Evolutionary conservation across 345 rosid genomes (phyloP).

Genomic region (Gossypium arboreum): DNA sequence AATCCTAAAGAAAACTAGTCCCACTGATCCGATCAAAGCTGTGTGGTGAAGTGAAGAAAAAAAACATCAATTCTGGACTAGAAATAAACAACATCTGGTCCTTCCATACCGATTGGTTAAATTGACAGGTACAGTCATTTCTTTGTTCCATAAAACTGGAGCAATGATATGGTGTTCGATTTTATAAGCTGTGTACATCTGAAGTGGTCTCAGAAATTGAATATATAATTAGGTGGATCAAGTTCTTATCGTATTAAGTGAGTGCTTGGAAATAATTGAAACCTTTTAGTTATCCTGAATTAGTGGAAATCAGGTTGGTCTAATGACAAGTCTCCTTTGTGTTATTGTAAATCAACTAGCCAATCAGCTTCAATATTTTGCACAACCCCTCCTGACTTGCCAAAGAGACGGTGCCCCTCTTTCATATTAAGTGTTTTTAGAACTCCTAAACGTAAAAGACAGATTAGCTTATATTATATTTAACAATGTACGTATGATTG

Average conservation of each 20-base stretch:
- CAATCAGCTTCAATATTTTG: conserved; percentile 29
- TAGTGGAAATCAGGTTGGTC: conserved; percentile 67
- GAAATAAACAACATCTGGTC: neutral
- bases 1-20: too few species aligned
- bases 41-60: too few species aligned
- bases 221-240: neutral
- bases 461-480: neutral
- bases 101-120: neutral
- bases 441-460: neutral
- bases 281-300: conserved; percentile 29
- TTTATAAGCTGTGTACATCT: neutral
- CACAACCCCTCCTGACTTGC: conserved; percentile 10
- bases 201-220: neutral
- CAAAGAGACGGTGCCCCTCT: neutral
- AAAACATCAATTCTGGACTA: neutral
- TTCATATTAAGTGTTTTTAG: neutral
- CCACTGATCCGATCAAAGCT: too few species aligned
- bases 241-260: conserved; percentile 17
- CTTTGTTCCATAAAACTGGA: neutral
- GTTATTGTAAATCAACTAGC: conserved; percentile 26
- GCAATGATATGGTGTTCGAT: neutral
- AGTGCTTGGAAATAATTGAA: conserved; percentile 25
- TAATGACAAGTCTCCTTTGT: conserved; percentile 40
- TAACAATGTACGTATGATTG: too few species aligned
- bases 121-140: neutral